Evolutionary conservation across 2,329 filamentous ascomycete species (phyloP).

Genomic region (Calonectria henricotiae): DNA sequence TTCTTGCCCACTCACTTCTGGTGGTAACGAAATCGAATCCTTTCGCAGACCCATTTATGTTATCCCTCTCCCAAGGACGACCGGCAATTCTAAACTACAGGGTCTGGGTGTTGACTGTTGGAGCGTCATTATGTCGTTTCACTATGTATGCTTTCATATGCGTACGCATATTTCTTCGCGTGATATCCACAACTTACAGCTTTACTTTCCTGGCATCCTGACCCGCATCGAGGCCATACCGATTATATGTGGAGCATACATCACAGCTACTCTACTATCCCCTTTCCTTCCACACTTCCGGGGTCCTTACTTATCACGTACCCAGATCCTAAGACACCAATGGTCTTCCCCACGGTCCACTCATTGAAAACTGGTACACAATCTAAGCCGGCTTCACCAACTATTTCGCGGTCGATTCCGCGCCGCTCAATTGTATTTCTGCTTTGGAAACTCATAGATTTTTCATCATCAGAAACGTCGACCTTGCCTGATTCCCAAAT

Average conservation of each 20-base stretch:
- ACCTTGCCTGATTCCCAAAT: neutral
- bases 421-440: neutral
- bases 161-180: neutral
- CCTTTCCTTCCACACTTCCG: neutral
- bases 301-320: neutral
- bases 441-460: neutral
- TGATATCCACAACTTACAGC: neutral
- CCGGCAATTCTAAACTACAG: neutral
- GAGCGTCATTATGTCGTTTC: constrained; percentile 1
- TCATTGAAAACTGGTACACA: neutral
- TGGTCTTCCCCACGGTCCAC: neutral
- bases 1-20: neutral
- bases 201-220: constrained; percentile 1
- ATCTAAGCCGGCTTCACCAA: neutral
- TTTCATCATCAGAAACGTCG: neutral
- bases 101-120: neutral
- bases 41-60: neutral
- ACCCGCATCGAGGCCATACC: neutral
- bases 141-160: constrained; percentile 6
- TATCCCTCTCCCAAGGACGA: no score
- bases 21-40: neutral
- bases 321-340: neutral
- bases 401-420: neutral
- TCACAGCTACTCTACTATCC: neutral
- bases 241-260: neutral